Conservation (phyloP, 768 basidiomycete species). For the Lactarius trivialis region DNA sequence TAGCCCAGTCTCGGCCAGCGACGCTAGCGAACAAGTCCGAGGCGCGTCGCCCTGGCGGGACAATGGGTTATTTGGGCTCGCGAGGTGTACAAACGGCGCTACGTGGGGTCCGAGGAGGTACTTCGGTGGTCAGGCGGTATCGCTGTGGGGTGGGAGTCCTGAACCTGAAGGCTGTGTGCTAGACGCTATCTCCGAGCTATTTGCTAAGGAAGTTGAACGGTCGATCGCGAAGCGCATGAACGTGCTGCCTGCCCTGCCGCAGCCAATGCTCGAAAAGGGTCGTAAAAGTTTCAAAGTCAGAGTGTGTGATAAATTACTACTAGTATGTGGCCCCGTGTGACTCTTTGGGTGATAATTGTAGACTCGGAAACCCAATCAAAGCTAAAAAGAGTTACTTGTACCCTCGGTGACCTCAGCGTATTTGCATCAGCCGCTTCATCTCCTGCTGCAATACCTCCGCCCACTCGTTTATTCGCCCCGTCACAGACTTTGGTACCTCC, state of each 20-base stretch:
- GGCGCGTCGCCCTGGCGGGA: background rate
- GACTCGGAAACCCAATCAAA: background rate
- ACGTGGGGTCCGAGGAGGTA: background rate
- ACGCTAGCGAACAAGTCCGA: background rate
- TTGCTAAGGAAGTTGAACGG: background rate
- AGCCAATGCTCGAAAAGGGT: background rate
- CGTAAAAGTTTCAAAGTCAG: background rate
- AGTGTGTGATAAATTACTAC: background rate
- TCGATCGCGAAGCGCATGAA: background rate
- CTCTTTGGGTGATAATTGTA: background rate
- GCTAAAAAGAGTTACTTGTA: background rate
- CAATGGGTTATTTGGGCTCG: background rate
- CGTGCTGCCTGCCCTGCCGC: background rate
- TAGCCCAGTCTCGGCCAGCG: background rate
- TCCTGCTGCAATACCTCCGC: slow-evolving; percentile 12
- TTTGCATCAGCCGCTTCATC: slow-evolving; percentile 4
- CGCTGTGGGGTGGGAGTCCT: background rate
- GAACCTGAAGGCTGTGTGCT: background rate
- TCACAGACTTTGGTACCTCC: background rate
- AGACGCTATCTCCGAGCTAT: background rate
- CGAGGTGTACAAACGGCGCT: slow-evolving; percentile 1
- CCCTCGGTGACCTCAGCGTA: background rate
- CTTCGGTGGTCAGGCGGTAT: background rate
- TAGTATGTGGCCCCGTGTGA: background rate
- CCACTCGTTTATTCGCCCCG: slow-evolving; percentile 7